Evolutionary conservation across 116 monocot genomes (phyloP).

Genomic region (Posidonia oceanica): DNA sequence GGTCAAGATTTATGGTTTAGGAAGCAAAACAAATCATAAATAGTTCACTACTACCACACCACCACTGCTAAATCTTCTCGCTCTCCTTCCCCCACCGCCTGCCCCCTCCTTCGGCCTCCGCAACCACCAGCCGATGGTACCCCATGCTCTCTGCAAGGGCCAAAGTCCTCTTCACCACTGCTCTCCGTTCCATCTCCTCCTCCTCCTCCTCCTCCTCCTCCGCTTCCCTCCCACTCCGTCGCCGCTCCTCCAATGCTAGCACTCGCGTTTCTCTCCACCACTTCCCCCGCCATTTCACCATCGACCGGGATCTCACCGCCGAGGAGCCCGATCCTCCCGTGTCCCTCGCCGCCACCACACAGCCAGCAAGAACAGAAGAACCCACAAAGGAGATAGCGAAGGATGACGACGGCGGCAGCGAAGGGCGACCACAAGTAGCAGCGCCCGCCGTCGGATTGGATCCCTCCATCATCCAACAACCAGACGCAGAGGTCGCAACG

Average conservation of each 20-base stretch:
- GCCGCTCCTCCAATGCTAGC: not conserved
- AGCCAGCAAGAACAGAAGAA: not conserved
- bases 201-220: not conserved
- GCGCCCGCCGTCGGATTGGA: no score
- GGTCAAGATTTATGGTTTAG: no score
- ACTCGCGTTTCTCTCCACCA: not conserved
- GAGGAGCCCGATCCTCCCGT: not conserved
- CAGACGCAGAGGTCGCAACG: no score
- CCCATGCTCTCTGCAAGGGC: not conserved
- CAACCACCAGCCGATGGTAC: no score
- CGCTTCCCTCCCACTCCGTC: not conserved
- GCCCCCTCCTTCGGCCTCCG: no score
- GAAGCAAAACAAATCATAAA: no score
- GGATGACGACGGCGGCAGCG: not conserved
- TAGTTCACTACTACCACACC: no score
- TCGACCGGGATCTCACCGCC: not conserved
- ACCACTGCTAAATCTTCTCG: no score
- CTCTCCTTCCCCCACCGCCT: no score
- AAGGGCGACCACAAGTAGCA: no score
- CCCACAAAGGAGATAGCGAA: not conserved
- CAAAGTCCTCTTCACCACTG: not conserved
- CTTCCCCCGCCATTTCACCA: not conserved
- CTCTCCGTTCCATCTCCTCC: not conserved
- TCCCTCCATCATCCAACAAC: no score
- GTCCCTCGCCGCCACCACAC: not conserved